Conservation (phyloP, 495 filamentous ascomycete genomes). For the Baudoinia panamericana region DNA sequence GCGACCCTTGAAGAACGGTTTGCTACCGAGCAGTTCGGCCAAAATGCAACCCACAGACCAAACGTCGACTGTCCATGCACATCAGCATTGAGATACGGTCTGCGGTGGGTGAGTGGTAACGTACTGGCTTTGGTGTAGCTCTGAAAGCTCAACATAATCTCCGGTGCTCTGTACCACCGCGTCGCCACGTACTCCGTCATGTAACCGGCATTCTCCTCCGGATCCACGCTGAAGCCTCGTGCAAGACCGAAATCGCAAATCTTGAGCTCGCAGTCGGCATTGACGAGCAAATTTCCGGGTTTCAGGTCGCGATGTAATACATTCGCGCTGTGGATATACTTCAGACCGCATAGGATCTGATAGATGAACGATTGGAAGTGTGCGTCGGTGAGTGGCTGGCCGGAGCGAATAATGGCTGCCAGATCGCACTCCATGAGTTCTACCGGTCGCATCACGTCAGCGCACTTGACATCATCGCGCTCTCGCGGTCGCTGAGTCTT, state of each 20-base stretch:
- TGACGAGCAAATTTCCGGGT: conserved; percentile 89
- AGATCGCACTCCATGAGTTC: conserved; percentile 99
- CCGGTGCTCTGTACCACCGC: conserved; percentile 95
- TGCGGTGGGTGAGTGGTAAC: conserved; percentile 6
- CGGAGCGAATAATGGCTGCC: conserved; percentile 94
- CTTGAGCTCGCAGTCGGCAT: conserved; percentile 98
- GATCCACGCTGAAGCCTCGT: conserved; percentile 74
- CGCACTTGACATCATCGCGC: not conserved
- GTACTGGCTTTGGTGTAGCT: conserved; percentile 94
- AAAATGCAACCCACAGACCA: conserved; percentile 99
- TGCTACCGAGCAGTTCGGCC: conserved; percentile 86
- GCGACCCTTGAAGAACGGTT: conserved; percentile 97
- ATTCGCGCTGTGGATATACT: conserved; percentile 98
- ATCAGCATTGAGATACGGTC: conserved; percentile 16
- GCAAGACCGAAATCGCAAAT: conserved; percentile 97
- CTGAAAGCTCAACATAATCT: conserved; percentile 99
- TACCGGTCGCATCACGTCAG: conserved; percentile 30
- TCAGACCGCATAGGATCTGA: conserved; percentile 93
- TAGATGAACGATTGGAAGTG: conserved; percentile 99
- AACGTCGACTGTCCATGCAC: conserved; percentile 59
- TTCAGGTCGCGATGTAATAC: conserved; percentile 96
- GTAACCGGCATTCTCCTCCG: conserved; percentile 96
- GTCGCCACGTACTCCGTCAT: conserved; percentile 99
- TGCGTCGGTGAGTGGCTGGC: conserved; percentile 94
- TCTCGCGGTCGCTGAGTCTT: conserved; percentile 12